Base-by-base conservation (phyloP, 2,329 filamentous ascomycete species). In the Pyrenophora seminiperda region DNA sequence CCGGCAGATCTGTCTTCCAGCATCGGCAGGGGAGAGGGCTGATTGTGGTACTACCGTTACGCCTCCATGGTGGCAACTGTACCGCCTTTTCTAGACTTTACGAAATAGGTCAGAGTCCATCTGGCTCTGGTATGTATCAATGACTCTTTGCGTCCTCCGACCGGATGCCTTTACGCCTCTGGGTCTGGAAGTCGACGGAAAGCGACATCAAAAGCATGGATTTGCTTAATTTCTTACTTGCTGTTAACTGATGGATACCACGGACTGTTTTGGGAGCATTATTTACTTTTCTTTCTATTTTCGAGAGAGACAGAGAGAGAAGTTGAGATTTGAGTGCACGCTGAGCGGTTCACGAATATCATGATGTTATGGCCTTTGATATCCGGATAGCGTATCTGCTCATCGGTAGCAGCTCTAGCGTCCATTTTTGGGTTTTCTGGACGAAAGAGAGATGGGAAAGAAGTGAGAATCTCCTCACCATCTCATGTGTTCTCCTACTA, bases 331-430 rank as follows among this genome's bases (percentile, higher is more conserved):
- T 58, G 57, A 61, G 57, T 69, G 67, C 67, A 68, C 59, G 63
- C 70, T 72, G 67, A 72, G 71, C 69, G 70, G 64, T 62, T 73
- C 62, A 74, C 68, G 72, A 73, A 62, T 59, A 65, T 74, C 63
- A 73, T 68, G 71, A 73, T 67, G 72, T 73, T 72, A 74, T 69
- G 72, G 70, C 62, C 65, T 72, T 71, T 65, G 63, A 66, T 66
- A 66, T 66, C 63, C 60, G 63, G 70, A 72, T 67, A 71, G 67
- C 63, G 62, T 61, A 59, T 66, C 52, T 66, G 62, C 62, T 60
- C 56, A 54, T 61, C 30, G 61, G 65, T 59, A 53, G 61, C 60
- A 63, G 59, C 57, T 54, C 54, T 61, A 58, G 58, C 61, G 59
- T 68, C 65, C 56, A 62, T 56, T 36, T 51, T 50, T 40, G 49